These are phyloP conservation scores for Suhomyces faveliae DNA, from an alignment of 805 yeast species.

Conservation along the genomic window DNA sequence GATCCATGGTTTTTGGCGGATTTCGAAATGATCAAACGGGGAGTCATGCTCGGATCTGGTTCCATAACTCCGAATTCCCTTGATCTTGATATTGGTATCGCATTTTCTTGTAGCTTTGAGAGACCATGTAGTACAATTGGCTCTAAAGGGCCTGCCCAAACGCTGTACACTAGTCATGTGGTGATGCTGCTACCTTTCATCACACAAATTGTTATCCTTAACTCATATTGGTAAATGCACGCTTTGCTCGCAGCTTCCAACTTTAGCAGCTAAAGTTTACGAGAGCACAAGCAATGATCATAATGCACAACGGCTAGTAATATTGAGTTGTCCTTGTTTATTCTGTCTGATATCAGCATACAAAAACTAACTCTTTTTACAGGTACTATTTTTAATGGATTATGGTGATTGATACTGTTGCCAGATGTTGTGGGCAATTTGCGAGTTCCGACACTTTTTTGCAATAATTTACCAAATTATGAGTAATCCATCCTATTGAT, in stretches of 20 bases:
- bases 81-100: background rate
- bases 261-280: background rate
- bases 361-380: no score
- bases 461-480: no score
- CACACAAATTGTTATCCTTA: background rate
- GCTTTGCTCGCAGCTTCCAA: background rate
- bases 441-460: no score
- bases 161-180: background rate
- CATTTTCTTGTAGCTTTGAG: background rate
- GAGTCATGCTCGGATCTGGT: constrained; percentile 30
- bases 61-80: constrained; percentile 13
- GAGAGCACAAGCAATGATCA: no score
- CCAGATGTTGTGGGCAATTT: no score
- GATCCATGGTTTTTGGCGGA: constrained; percentile 23
- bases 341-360: no score
- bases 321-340: no score
- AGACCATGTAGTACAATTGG: background rate
- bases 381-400: no score
- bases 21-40: constrained; percentile 31
- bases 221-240: background rate
- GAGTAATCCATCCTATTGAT: no score
- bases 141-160: background rate
- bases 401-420: no score
- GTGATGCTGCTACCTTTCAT: background rate
- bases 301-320: no score